Conservation (phyloP, 768 basidiomycete species). For the Trametes punicea region DNA sequence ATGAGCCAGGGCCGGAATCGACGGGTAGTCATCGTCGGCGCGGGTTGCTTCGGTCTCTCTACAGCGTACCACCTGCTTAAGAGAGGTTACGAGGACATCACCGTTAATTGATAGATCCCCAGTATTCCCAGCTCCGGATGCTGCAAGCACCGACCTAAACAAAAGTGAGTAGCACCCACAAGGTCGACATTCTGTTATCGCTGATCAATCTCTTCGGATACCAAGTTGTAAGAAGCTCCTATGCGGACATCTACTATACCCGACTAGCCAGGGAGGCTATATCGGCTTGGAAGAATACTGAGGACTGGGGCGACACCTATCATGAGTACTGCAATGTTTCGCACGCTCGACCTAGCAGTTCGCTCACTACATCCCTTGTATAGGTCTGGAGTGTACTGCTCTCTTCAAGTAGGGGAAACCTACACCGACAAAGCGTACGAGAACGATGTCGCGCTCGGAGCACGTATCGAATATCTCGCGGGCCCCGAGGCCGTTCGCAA, state of each 20-base stretch:
- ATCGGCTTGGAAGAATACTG: slow-evolving; percentile 61
- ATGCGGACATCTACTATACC: slow-evolving; percentile 66
- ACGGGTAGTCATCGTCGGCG: slow-evolving; percentile 65
- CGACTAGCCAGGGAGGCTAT: slow-evolving; percentile 77
- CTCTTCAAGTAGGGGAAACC: slow-evolving; percentile 36
- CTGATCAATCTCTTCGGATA: neutral
- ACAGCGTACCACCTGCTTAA: slow-evolving; percentile 77
- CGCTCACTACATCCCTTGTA: too few species aligned
- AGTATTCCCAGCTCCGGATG: slow-evolving; percentile 76
- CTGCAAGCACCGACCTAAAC: slow-evolving; percentile 60
- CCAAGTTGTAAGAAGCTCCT: slow-evolving; percentile 72
- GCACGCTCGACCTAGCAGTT: too few species aligned
- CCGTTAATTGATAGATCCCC: slow-evolving; percentile 71
- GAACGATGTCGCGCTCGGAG: slow-evolving; percentile 62
- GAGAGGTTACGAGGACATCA: slow-evolving; percentile 66
- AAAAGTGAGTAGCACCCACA: slow-evolving; percentile 29
- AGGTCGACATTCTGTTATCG: neutral
- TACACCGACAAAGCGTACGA: slow-evolving; percentile 54
- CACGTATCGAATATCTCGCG: slow-evolving; percentile 42
- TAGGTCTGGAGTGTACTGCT: slow-evolving; percentile 68
- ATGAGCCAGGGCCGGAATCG: neutral
- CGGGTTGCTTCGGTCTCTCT: slow-evolving; percentile 84
- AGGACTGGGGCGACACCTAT: slow-evolving; percentile 69
- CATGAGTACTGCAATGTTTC: slow-evolving; percentile 60
- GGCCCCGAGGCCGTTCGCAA: slow-evolving; percentile 40